phyloP scores from a whole-genome alignment of 1,139 yeast species.

The Yamadazyma songkhlaensis region DNA sequence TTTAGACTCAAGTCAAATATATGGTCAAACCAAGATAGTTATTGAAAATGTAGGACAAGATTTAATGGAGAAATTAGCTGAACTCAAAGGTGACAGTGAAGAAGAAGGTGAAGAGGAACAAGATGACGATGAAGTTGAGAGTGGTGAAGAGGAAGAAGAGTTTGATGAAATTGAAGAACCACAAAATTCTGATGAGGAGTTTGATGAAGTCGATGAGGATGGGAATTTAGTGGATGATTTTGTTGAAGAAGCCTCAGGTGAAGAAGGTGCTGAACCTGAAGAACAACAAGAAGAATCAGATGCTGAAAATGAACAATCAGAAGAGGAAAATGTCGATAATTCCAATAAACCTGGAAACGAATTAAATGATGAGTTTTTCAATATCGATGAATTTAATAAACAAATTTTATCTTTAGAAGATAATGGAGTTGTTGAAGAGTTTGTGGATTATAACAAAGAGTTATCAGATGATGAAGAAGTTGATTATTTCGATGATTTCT shows the following conservation, averaged over 20 bases:
- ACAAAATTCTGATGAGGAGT: neutral
- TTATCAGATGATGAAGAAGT: slow-evolving; percentile 62
- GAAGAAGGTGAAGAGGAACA: slow-evolving; percentile 15
- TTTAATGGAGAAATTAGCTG: slow-evolving; percentile 33
- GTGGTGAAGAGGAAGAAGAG: slow-evolving; percentile 14
- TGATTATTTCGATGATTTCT: slow-evolving; percentile 72
- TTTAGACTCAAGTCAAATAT: slow-evolving; percentile 84
- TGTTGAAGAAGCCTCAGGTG: slow-evolving; percentile 14
- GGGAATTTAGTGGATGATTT: slow-evolving; percentile 10
- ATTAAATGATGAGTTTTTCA: slow-evolving; percentile 80
- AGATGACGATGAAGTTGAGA: slow-evolving; percentile 15
- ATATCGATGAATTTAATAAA: slow-evolving; percentile 80
- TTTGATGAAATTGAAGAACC: slow-evolving; percentile 2
- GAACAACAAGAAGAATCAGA: slow-evolving; percentile 15
- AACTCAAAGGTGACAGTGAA: slow-evolving; percentile 19
- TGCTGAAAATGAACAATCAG: slow-evolving; percentile 54
- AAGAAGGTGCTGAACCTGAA: slow-evolving; percentile 19
- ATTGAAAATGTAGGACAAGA: slow-evolving; percentile 36
- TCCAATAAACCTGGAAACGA: slow-evolving; percentile 44
- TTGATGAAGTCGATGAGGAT: slow-evolving; percentile 14
- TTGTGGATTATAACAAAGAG: slow-evolving; percentile 61
- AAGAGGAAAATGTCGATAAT: slow-evolving; percentile 75
- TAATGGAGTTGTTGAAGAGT: slow-evolving; percentile 45
- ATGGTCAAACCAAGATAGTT: slow-evolving; percentile 89
- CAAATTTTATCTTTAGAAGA: slow-evolving; percentile 67